Evolutionary conservation across 768 basidiomycete genomes (phyloP).

Genomic region (Boletus subcaerulescens): DNA sequence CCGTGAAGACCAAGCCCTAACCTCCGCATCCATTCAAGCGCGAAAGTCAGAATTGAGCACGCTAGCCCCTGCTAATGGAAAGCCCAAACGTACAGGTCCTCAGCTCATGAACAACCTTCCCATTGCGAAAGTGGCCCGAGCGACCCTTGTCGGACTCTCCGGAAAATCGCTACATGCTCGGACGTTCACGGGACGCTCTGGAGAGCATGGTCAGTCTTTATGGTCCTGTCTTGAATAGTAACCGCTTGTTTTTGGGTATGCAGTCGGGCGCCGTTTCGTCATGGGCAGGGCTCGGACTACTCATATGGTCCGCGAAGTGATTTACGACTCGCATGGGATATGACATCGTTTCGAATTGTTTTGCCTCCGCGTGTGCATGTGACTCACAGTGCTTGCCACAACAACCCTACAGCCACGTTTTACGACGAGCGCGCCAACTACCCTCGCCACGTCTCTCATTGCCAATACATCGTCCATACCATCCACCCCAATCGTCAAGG

Average conservation of each 20-base stretch:
- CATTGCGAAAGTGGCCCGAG: constrained; percentile 67
- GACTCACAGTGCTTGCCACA: too few species aligned
- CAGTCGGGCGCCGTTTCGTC: too few species aligned
- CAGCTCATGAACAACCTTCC: constrained; percentile 85
- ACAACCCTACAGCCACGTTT: constrained; percentile 40
- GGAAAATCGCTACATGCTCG: constrained; percentile 80
- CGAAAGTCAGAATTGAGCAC: constrained; percentile 37
- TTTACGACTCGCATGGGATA: too few species aligned
- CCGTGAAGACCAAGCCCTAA: constrained; percentile 27
- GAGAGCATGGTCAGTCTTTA: too few species aligned
- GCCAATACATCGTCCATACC: constrained; percentile 40
- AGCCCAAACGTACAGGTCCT: constrained; percentile 38
- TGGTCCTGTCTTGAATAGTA: too few species aligned
- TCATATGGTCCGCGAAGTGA: too few species aligned
- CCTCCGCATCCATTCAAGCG: constrained; percentile 28
- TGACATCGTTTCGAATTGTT: too few species aligned
- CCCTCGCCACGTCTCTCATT: constrained; percentile 30
- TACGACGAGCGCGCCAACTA: constrained; percentile 11
- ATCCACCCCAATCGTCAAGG: constrained; percentile 35
- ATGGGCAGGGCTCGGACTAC: too few species aligned
- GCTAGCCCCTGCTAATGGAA: constrained; percentile 34
- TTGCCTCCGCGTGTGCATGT: too few species aligned
- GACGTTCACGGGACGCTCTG: constrained; percentile 81
- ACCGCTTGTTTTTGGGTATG: too few species aligned
- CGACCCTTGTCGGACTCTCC: constrained; percentile 68